Evolutionary conservation across 2,329 filamentous ascomycete species (phyloP).

Genomic region (Sporothrix brunneoviolacea): DNA sequence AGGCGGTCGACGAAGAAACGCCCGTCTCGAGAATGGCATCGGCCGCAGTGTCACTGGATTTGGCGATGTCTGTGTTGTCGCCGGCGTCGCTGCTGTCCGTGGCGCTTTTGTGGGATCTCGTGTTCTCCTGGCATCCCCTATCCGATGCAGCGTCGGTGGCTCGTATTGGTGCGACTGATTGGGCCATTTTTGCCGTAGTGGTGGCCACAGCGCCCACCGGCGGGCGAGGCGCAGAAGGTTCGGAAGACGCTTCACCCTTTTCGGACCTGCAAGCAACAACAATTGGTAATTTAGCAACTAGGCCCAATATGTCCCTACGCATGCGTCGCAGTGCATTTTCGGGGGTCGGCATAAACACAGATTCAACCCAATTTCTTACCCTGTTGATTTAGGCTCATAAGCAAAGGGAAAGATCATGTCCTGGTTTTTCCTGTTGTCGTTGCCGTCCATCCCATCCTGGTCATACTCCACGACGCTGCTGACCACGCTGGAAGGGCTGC

Average conservation of each 20-base stretch:
- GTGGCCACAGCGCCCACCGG: too few relatives aligned
- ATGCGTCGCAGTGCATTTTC: too few relatives aligned
- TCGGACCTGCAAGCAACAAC: slow-evolving; percentile 10
- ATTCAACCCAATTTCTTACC: slow-evolving; percentile 6
- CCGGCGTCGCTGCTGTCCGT: background rate
- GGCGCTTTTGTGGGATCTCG: slow-evolving; percentile 9
- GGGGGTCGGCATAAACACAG: too few relatives aligned
- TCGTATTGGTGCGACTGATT: slow-evolving; percentile 15
- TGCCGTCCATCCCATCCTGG: background rate
- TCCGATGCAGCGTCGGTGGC: slow-evolving; percentile 11
- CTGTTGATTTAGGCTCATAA: background rate
- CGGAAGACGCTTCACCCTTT: slow-evolving; percentile 7
- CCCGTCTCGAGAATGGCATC: background rate
- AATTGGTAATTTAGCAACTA: slow-evolving; percentile 3
- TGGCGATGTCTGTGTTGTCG: background rate
- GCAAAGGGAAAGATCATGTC: background rate
- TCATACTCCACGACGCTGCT: background rate
- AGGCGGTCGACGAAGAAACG: background rate
- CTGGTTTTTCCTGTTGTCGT: background rate
- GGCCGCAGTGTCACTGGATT: background rate
- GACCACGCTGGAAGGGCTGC: background rate
- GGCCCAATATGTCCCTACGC: background rate
- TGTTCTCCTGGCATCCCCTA: slow-evolving; percentile 11
- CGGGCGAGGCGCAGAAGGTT: too few relatives aligned
- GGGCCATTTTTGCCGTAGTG: slow-evolving; percentile 6